phyloP scores from a whole-genome alignment of 352 stramenopile genomes.

The Globisporangium paddicum region DNA sequence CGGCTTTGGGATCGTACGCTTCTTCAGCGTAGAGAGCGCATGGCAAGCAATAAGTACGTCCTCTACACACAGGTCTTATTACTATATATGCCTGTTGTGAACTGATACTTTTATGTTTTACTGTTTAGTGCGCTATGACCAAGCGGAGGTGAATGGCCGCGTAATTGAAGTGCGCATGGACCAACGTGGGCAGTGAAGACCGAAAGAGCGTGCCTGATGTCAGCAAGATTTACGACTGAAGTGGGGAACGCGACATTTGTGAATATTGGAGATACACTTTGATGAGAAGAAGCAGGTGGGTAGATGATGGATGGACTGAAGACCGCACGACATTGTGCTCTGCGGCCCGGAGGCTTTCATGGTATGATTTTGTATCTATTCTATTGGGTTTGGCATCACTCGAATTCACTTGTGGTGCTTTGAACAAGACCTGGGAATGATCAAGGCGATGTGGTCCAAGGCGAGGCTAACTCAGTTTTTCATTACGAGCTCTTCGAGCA shows the following conservation, averaged over 20 bases:
- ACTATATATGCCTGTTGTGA: background rate
- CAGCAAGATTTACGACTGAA: background rate
- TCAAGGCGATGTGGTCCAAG: background rate
- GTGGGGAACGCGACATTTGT: background rate
- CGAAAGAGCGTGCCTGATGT: background rate
- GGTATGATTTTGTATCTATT: conserved; percentile 2
- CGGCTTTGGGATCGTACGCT: conserved; percentile 71
- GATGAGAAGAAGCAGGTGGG: background rate
- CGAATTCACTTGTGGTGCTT: background rate
- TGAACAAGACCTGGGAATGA: too few species aligned
- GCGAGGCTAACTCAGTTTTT: conserved; percentile 5
- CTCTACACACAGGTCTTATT: background rate
- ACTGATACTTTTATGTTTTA: background rate
- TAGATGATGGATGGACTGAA: conserved; percentile 1
- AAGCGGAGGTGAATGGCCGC: conserved; percentile 57
- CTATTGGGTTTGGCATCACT: background rate
- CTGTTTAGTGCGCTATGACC: conserved; percentile 57
- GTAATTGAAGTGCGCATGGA: conserved; percentile 67
- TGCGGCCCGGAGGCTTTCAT: background rate
- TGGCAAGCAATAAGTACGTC: conserved; percentile 57
- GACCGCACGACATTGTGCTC: background rate
- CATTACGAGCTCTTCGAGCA: conserved; percentile 33
- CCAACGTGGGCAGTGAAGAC: conserved; percentile 31
- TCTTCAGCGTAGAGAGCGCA: conserved; percentile 40
- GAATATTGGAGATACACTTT: background rate